A percentile compares a stretch with the other conserved stretches of the same genome.
These are phyloP conservation scores for Pulveroboletus ravenelii DNA, from an alignment of 768 basidiomycete species.

Conservation along the genomic window DNA sequence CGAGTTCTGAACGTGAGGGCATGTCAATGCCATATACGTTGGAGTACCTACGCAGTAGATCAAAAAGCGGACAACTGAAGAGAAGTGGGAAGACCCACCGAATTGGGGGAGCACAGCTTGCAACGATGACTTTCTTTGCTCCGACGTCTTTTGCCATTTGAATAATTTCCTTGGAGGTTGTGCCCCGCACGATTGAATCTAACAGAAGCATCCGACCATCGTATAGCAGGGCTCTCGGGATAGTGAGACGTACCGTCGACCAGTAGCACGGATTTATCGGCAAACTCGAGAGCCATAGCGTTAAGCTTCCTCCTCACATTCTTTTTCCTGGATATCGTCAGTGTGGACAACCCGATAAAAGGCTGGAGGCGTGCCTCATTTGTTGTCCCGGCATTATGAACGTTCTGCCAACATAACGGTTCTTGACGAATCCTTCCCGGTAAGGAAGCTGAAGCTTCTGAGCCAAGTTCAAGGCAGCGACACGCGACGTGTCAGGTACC, in stretches of 20 bases:
- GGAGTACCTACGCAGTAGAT: slow-evolving; percentile 50
- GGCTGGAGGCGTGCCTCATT: slow-evolving; percentile 56
- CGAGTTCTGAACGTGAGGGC: slow-evolving; percentile 92
- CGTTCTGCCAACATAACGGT: slow-evolving; percentile 95
- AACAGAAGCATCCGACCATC: background rate
- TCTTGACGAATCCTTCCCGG: slow-evolving; percentile 98
- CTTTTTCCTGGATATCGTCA: slow-evolving; percentile 56
- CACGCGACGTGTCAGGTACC: slow-evolving; percentile 96
- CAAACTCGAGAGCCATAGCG: slow-evolving; percentile 97
- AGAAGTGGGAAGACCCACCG: slow-evolving; percentile 42
- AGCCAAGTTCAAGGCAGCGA: slow-evolving; percentile 92
- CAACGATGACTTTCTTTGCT: slow-evolving; percentile 91
- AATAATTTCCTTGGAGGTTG: slow-evolving; percentile 96
- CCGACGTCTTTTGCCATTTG: slow-evolving; percentile 99
- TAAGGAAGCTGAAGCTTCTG: slow-evolving; percentile 88
- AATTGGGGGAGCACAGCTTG: slow-evolving; percentile 96
- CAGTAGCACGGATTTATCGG: slow-evolving; percentile 84
- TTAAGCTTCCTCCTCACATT: slow-evolving; percentile 95
- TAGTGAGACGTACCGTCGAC: slow-evolving; percentile 71
- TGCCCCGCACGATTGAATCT: slow-evolving; percentile 99
- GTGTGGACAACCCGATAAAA: background rate
- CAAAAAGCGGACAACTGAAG: background rate
- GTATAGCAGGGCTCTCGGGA: background rate
- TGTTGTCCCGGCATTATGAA: slow-evolving; percentile 99
- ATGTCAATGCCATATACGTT: slow-evolving; percentile 99